Base-by-base conservation (phyloP, 495 filamentous ascomycete genomes). In the Hyphodiscus hymeniophilus region DNA sequence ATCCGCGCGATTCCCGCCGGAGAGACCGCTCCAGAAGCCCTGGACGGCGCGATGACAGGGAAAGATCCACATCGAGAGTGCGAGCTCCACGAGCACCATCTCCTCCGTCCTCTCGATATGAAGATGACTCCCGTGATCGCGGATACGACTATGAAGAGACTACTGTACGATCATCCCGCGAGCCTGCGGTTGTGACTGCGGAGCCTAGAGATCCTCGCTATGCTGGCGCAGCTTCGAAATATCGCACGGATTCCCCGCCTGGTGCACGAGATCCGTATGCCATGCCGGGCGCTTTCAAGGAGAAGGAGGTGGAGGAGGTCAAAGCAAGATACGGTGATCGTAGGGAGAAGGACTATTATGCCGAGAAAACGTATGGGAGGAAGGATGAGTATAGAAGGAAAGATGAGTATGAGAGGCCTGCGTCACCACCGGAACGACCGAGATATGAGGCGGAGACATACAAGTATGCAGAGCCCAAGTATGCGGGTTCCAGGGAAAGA, bases 11-110 rank as follows among this genome's bases (percentile, higher is more conserved):
- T 22, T 48, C 47, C 24, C 48, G 33, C 2, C 50, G 52, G 1
- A 32, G 58, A 39, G 55, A 52, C 1, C 53, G 61, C 21, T 62
- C 57, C 26, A 58, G 51, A 28, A 58, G 54, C 2, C 61, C 61
- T 17, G 61, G 59, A 5, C 46, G 54, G 13, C 50, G 57, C 18
- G 54, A 53, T 28, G 55, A 47, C n/a, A 34, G 44, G n/a, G 50
- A 58, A 35, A 30, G 38, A 7, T 32, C 38, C 13, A 24, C 16
- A 17, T 51, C 47, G 0, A 45, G 56, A 12, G 40, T 44, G 5
- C 32, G 56, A n/a, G 47, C 42, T 10, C 38, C 39, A 3, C 41
- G 49, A 15, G 24, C 48, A 18, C 57, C 53, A 5, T 47, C 45
- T 30, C 50, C 55, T 12, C 47, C 50, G 5, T 20, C 30, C 13